Evolutionary conservation across 768 basidiomycete species (phyloP), one percentile per base, ranked within the genome.

Genomic region (Xerocomus spinulosus): DNA sequence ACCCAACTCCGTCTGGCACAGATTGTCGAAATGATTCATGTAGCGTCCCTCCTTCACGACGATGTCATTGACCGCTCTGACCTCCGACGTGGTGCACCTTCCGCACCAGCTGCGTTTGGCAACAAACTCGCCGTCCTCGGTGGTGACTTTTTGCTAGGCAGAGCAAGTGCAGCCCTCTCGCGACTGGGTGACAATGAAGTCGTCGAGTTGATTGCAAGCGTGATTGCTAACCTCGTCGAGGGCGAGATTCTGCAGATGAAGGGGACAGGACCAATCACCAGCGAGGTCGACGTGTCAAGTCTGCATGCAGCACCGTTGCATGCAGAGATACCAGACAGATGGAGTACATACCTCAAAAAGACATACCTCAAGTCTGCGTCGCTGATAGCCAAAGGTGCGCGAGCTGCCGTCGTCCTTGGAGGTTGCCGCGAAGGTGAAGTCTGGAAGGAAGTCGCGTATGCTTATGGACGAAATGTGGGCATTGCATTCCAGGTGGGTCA

Each of bases 1-100:
- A 85, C 92, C 1, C 96, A 99, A 68, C 70, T 86, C 25, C 85
- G 94, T 25, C 81, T 99, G 28, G 95, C 94, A 4, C 92, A 95
- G 60, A 94, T 99, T 36, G 84, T 92, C 44, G 96, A 99, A 66
- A 96, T 98, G 92, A 89, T 99, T 40, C 92, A 98, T 63, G 87
- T 97, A 52, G 94, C 96, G 21, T 93, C 88, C 3, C 76, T 92
- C 9, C 73, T 99, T 15, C 95, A 98, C 64, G 91, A 98, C 73
- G 86, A 87, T 58, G 92, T 98, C 44, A 79, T 87, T 49, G 87
- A 91, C 71, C 68, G 69, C 52, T 80, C 87, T 1, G 73, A 83
- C 8, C 78, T 91, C 6, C 83, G 93, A 6, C 77, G 94, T 0
- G 77, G 79, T 12, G 72, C 73, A 4, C 76, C 83, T 18, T 79